Base-by-base conservation (phyloP, 2,329 filamentous ascomycete genomes). In the Cryphonectria naterciae region DNA sequence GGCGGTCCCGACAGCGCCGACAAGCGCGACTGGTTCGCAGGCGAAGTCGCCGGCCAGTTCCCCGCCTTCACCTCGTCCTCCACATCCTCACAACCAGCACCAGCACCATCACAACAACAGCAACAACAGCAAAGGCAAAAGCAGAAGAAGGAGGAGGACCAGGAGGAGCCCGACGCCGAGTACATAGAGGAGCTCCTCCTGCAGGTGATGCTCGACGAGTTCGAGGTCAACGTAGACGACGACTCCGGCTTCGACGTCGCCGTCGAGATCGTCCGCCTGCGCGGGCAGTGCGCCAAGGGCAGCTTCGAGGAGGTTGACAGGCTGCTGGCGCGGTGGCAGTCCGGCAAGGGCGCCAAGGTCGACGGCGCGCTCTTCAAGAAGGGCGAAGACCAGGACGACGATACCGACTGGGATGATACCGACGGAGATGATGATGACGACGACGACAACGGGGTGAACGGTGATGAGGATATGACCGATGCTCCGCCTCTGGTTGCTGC, bases 11-110 rank as follows among this genome's bases (percentile, higher is more conserved):
- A 94, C 78, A 92, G 90, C 32, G 81, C 86, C 72, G 94, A 97
- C 81, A 98, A 98, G 85, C 92, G 95, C 77, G 95, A 97, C 86
- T 98, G 95, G 95, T 93, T 99, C 77, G 95, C 93, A 67, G 95
- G 94, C 74, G 93, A 92, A 60, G 86, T 98, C 68, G 92, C 91
- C 71, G 93, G 97, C 37, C 89, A 97, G 73, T 92, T 98, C 76
- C 84, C 85, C 32, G 87, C 94, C 74, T 89, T 97, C 75, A 82
- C 83, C 70, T 79, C 79, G 71, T 73, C 81, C 37, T 73, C 81
- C 39, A 65, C 76, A 52, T 73, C 74, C 39, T 64, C 62, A 28
- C 22, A 63, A 7, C 35, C 62, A 52, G 25, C 25, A 17, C 32
- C 54, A 39, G 73, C 70, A 80, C 83, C 71, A 73, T 74, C 69